Percentiles rank a stretch among this genome's conserved stretches.
These are phyloP conservation scores for Dioscorea zingiberensis DNA, from an alignment of 106 monocot genomes.

Conservation along the genomic window DNA sequence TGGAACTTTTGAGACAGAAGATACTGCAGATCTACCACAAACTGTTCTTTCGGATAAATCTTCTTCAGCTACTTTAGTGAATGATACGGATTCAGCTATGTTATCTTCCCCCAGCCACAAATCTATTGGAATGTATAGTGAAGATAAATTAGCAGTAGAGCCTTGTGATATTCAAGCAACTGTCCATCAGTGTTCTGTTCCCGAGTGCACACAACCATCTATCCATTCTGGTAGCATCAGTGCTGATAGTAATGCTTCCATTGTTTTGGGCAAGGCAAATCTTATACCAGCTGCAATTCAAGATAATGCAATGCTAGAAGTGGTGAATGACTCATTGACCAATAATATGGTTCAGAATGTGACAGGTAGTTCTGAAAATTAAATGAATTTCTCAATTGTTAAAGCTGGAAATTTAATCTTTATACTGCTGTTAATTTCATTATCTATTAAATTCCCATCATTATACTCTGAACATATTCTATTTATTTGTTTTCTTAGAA, in stretches of 20 bases:
- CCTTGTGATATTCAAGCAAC: constrained; percentile 2
- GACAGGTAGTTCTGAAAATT: constrained; percentile 4
- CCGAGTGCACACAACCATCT: neutral
- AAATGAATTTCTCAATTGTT: neutral
- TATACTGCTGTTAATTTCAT: too few species aligned
- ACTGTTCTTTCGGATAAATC: neutral
- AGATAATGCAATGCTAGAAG: constrained; percentile 4
- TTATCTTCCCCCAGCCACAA: neutral
- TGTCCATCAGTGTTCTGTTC: constrained; percentile 6
- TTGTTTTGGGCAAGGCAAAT: constrained; percentile 6
- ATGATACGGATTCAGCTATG: neutral
- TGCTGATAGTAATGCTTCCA: constrained; percentile 1
- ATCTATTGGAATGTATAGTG: neutral
- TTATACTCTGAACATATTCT: neutral
- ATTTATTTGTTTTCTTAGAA: neutral
- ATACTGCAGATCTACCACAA: constrained; percentile 3
- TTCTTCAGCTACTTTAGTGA: neutral
- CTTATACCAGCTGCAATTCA: constrained; percentile 9
- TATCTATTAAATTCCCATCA: neutral
- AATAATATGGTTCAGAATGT: constrained; percentile 1
- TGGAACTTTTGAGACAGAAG: constrained; percentile 8
- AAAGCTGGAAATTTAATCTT: neutral
- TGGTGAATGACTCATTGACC: constrained; percentile 7
- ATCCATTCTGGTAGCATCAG: neutral
- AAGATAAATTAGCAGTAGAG: neutral